These are phyloP conservation scores for Zalerion maritima DNA, from an alignment of 495 filamentous ascomycete species.

Conservation along the genomic window DNA sequence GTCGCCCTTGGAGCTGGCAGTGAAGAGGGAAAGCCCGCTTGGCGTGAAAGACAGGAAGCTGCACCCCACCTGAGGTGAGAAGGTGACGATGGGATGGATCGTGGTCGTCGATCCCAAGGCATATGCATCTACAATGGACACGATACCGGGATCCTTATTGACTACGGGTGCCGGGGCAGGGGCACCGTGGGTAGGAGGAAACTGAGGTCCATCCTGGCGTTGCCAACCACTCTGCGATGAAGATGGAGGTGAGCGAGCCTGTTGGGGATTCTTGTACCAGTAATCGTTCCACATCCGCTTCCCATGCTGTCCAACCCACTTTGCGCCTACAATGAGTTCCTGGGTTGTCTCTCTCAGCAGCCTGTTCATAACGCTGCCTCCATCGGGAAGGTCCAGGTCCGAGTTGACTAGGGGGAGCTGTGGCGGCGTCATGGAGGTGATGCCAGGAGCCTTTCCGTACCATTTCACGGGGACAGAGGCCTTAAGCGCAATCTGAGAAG, in stretches of 20 bases:
- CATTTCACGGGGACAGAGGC: conserved; percentile 34
- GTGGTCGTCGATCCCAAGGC: conserved; percentile 32
- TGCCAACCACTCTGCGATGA: conserved; percentile 22
- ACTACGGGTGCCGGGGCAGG: conserved; percentile 24
- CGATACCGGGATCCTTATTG: conserved; percentile 54
- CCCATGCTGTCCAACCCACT: conserved; percentile 75
- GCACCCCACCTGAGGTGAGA: conserved; percentile 68
- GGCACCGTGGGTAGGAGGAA: conserved; percentile 63
- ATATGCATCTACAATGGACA: conserved; percentile 75
- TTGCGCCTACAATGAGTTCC: conserved; percentile 75
- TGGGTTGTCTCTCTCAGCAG: conserved; percentile 79
- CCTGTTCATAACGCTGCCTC: conserved; percentile 70
- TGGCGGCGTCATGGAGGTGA: conserved; percentile 57
- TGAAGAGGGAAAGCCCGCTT: conserved; percentile 68
- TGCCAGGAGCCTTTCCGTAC: conserved; percentile 44
- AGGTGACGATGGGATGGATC: conserved; percentile 58
- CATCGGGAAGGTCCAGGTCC: conserved; percentile 60
- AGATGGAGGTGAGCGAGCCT: no score
- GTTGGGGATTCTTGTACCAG: conserved; percentile 72
- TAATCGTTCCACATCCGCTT: conserved; percentile 81
- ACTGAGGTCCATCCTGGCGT: conserved; percentile 32
- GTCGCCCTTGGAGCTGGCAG: conserved; percentile 83
- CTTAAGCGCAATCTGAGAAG: conserved; percentile 53
- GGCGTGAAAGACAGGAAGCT: conserved; percentile 86
- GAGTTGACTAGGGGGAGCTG: conserved; percentile 61